A percentile compares a stretch with the other conserved stretches of the same genome.
These are phyloP conservation scores for Vitis labrusca DNA, from an alignment of 164 flowering plant species.

Conservation along the genomic window DNA sequence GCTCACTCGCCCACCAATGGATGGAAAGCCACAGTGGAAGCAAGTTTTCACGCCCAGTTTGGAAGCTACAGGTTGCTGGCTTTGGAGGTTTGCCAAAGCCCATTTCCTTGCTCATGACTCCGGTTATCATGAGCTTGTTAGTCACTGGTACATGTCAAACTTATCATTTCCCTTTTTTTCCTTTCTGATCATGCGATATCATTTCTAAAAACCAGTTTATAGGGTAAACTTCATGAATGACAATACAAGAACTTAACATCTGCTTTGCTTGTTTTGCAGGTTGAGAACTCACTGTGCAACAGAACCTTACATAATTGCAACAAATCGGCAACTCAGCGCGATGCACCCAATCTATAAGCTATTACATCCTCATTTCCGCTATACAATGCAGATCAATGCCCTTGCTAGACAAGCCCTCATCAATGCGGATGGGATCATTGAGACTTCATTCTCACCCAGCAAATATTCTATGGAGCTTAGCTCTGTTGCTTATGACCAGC, in stretches of 20 bases:
- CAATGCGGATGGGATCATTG: slow-evolving; percentile 18
- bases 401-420: slow-evolving; percentile 16
- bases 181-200: too few relatives aligned
- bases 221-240: too few relatives aligned
- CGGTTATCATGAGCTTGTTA: not conserved
- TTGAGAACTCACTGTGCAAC: too few relatives aligned
- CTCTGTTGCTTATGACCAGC: slow-evolving; percentile 12
- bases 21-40: not conserved
- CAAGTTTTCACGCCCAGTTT: not conserved
- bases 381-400: slow-evolving; percentile 24
- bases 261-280: too few relatives aligned
- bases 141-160: not conserved
- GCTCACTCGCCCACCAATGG: not conserved
- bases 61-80: not conserved
- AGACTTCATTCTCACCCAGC: slow-evolving; percentile 12
- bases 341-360: slow-evolving; percentile 31
- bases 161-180: too few relatives aligned
- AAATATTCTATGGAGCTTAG: slow-evolving; percentile 24
- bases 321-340: slow-evolving; percentile 23
- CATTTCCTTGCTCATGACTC: not conserved
- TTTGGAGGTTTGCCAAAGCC: not conserved
- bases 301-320: too few relatives aligned
- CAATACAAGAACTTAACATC: too few relatives aligned
- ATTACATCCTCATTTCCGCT: slow-evolving; percentile 26
- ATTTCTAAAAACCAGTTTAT: too few relatives aligned